Evolutionary conservation across 163 green algal genomes (phyloP).

Genomic region (Chloromonas sp.): DNA sequence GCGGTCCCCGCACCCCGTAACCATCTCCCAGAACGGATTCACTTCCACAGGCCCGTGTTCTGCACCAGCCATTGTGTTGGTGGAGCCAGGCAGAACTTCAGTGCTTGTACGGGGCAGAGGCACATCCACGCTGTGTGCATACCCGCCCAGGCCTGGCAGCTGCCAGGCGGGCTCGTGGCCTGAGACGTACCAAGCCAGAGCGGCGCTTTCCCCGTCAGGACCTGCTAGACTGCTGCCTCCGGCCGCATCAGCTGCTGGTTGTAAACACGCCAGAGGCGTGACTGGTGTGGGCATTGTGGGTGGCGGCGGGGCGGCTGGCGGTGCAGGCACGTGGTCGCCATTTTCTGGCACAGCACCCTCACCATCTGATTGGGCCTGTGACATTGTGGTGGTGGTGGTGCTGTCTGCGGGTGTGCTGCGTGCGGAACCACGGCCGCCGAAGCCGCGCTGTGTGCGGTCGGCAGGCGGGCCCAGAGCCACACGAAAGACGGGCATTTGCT

Average conservation of each 20-base stretch:
- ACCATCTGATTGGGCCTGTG: too few relatives aligned
- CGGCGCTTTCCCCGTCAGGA: neutral
- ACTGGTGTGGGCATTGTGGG: too few relatives aligned
- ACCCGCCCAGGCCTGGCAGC: conserved; percentile 26
- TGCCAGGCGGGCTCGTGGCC: neutral
- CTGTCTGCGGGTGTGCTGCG: too few relatives aligned
- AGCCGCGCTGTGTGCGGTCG: neutral
- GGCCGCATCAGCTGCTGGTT: too few relatives aligned
- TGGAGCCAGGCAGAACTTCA: neutral
- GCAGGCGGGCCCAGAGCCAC: neutral
- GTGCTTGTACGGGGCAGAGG: too few relatives aligned
- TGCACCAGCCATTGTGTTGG: neutral
- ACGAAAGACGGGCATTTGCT: neutral
- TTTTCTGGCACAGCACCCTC: too few relatives aligned
- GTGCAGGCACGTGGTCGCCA: too few relatives aligned
- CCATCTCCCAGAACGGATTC: neutral
- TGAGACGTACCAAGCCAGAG: conserved; percentile 7
- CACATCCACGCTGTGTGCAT: conserved; percentile 16
- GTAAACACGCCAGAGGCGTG: too few relatives aligned
- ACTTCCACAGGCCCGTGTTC: neutral
- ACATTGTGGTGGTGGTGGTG: too few relatives aligned
- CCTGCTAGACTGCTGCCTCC: too few relatives aligned
- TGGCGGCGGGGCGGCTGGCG: too few relatives aligned
- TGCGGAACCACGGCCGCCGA: neutral
- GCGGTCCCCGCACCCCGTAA: conserved; percentile 27